Base-by-base conservation (phyloP, 2,329 filamentous ascomycete genomes). In the Nannizzia gypsea region DNA sequence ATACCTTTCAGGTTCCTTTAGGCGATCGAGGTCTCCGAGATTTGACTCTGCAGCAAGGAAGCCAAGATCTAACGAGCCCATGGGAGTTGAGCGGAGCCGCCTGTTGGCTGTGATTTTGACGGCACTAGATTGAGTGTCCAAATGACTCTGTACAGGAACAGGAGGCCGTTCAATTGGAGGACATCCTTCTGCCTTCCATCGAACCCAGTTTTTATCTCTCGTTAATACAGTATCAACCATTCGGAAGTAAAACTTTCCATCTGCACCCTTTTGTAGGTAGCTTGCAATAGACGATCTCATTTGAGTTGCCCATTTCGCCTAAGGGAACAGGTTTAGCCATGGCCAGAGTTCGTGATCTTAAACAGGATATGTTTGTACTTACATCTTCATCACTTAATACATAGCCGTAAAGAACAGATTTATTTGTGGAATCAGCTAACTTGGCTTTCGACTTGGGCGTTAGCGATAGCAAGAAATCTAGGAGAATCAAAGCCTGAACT, bases 161-260 rank as follows among this genome's bases (percentile, higher is more conserved):
- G 89, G 78, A 22, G 87, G 83, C 62, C 83, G 82, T 69, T 91
- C 85, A 68, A 99, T 97, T 4, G 87, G 83, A 24, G 90, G 89
- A 71, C 93, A 99, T 65, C 86, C 89, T 71, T 96, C 90, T 62
- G 92, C 86, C 76, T 99, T 99, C 93, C 93, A 99, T 63, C 90
- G 87, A 50, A 95, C 90, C 95, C 95, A 99, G 70, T 97, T 96
- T 77, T 96, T 97, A 73, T 99, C 93, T 64, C 93, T 83, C 24
- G 90, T 89, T 31, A 99, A 82, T 34, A 99, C 92, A 11, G 91
- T 97, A 71, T 97, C 92, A 34, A 99, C 90, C 83, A 97, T 95
- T 42, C 93, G 87, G 74, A 90, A 88, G 73, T 97, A 99, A 73
- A 95, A 95, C 64, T 89, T 88, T 31, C 93, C 93, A 68, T 95